Evolutionary conservation across 495 filamentous ascomycete species (phyloP).

Genomic region (Aspergillus campestris): DNA sequence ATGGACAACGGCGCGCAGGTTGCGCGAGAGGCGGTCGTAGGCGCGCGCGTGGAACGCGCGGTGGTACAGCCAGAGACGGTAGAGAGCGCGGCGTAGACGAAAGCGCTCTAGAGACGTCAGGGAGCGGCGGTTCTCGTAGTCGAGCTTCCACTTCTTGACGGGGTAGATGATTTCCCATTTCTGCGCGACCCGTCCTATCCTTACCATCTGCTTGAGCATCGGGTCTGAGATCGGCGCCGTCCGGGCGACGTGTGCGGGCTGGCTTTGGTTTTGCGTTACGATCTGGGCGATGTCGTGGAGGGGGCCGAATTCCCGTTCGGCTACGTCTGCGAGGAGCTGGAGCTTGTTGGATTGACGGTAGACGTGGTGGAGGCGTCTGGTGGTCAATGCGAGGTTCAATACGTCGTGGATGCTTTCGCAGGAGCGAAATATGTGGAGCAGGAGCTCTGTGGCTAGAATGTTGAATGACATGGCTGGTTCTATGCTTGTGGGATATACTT

Average conservation of each 20-base stretch:
- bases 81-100: constrained; percentile 57
- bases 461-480: constrained; percentile 37
- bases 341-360: constrained; percentile 45
- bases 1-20: constrained; percentile 29
- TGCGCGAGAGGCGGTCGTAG: constrained; percentile 41
- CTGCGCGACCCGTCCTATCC: constrained; percentile 48
- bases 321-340: constrained; percentile 41
- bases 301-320: constrained; percentile 53
- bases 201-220: constrained; percentile 49
- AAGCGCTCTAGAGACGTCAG: constrained; percentile 48
- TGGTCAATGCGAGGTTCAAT: constrained; percentile 45
- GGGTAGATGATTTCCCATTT: constrained; percentile 64
- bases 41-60: constrained; percentile 46
- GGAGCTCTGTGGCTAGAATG: constrained; percentile 51
- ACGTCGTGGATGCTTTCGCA: constrained; percentile 44
- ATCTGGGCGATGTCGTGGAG: constrained; percentile 52
- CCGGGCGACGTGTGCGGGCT: constrained; percentile 45
- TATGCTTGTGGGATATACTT: not conserved
- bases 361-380: constrained; percentile 45
- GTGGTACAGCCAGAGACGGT: constrained; percentile 59
- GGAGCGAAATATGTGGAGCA: constrained; percentile 52
- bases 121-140: constrained; percentile 54
- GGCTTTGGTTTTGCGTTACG: constrained; percentile 48
- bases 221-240: constrained; percentile 41
- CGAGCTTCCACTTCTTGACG: constrained; percentile 53